Evolutionary conservation across 2,329 filamentous ascomycete genomes (phyloP), one percentile per base, ranked within the genome.

Genomic region (Graphiopsis chlorocephala): DNA sequence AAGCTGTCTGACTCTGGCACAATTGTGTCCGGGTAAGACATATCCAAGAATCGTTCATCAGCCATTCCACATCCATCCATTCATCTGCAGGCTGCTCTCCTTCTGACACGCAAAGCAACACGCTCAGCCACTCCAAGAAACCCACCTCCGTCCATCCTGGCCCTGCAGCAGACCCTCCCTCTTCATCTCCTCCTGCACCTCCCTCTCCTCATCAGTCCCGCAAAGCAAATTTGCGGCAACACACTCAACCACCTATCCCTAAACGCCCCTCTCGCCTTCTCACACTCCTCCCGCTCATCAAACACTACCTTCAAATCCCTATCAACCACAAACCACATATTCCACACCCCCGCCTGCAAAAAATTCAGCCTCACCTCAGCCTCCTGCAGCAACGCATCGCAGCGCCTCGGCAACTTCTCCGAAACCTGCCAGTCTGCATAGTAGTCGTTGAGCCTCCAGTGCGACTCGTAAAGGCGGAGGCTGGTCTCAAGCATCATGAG

Each of bases 301-400:
- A 25, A 56, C 17, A 26, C 20, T n/a, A 61, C 45, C 25, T 1
- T 17, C 29, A 23, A 10, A n/a, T 58, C 53, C 12, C 17, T 28
- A 1, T 10, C 62, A 26, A 33, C 20, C 1, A 28, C 29, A 23
- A 50, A 38, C 31, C 45, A 59, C 42, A 64, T 64, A 8, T 58
- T 52, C 26, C 45, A 38, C 20, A 64, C 62, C 2, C 42, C 62
- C 11, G 11, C 26, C 26, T 59, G 55, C 62, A 64, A n/a, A 11
- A 64, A 58, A 1, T 45, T 12, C 62, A 64, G 10, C n/a, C 62
- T 17, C 14, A 50, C 6, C 25, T 58, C 62, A 5, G 62, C 55
- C 26, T 64, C 62, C 45, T 53, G 42, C 10, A 64, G n/a, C 45
- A 64, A n/a, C 17, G 17, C 23, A 23, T 59, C 55, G 29, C 62